Conservation (phyloP, 768 basidiomycete genomes). For the Tephrocybe sp. region DNA sequence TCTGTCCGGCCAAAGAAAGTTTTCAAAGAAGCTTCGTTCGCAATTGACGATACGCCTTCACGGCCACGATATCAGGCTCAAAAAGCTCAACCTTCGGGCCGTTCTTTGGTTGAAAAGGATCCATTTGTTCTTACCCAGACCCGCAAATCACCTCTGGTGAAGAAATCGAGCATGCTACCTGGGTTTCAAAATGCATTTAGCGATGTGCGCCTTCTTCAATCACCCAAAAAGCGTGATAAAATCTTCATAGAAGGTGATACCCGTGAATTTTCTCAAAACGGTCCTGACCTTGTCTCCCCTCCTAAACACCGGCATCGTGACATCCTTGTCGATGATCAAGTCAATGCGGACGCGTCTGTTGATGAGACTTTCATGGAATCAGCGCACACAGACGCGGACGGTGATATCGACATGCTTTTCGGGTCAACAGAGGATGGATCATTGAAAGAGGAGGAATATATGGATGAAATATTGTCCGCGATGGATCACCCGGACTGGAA, state of each 20-base stretch:
- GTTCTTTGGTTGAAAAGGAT: slow-evolving; percentile 34
- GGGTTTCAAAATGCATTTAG: slow-evolving; percentile 60
- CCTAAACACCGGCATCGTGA: background rate
- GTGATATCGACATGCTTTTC: slow-evolving; percentile 33
- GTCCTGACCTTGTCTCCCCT: slow-evolving; percentile 8
- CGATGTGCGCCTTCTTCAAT: slow-evolving; percentile 35
- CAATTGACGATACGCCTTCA: slow-evolving; percentile 38
- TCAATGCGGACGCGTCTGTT: background rate
- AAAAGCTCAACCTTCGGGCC: slow-evolving; percentile 16
- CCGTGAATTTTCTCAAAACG: background rate
- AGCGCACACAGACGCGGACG: slow-evolving; percentile 23
- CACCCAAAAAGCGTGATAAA: slow-evolving; percentile 19
- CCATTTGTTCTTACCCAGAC: slow-evolving; percentile 28
- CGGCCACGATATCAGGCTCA: slow-evolving; percentile 39
- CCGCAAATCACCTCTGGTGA: slow-evolving; percentile 31
- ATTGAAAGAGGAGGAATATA: slow-evolving; percentile 2
- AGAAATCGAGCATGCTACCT: slow-evolving; percentile 36
- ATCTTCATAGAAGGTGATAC: slow-evolving; percentile 23
- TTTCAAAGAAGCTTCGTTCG: slow-evolving; percentile 35
- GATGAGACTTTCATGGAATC: slow-evolving; percentile 8
- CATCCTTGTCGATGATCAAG: background rate
- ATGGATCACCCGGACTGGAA: slow-evolving; percentile 52
- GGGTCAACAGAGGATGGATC: background rate
- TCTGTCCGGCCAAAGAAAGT: slow-evolving; percentile 45
- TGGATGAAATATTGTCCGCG: slow-evolving; percentile 26